Conservation (phyloP, 306 rosid genomes). For the Prunus kanzakura region DNA sequence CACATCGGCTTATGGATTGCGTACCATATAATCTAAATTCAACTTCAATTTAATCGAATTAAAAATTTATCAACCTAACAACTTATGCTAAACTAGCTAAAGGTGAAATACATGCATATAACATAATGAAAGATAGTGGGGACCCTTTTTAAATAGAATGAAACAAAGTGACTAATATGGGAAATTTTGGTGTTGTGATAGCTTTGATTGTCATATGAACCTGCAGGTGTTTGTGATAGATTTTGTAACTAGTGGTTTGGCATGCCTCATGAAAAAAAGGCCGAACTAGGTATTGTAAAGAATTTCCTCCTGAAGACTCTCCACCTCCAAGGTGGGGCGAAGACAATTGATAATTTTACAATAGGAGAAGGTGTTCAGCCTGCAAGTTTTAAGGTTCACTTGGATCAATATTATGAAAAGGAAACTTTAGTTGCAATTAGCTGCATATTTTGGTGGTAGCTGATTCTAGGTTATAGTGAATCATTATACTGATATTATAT, state of each 20-base stretch:
- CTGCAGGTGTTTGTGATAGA: slow-evolving; percentile 32
- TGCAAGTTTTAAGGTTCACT: slow-evolving; percentile 31
- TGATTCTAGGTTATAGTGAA: slow-evolving; percentile 37
- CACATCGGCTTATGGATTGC: too few species aligned
- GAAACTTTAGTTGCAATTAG: slow-evolving; percentile 20
- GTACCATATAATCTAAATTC: too few species aligned
- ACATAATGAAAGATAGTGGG: too few species aligned
- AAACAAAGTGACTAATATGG: background rate
- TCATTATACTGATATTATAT: slow-evolving; percentile 24
- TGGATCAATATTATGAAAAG: background rate
- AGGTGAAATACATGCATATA: too few species aligned
- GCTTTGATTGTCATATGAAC: background rate
- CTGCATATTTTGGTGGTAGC: slow-evolving; percentile 25
- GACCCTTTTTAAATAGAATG: background rate
- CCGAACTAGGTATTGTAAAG: slow-evolving; percentile 24
- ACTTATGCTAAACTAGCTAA: too few species aligned
- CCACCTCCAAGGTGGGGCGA: slow-evolving; percentile 31
- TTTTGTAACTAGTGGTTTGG: slow-evolving; percentile 29
- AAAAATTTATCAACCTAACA: too few species aligned
- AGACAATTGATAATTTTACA: slow-evolving; percentile 24
- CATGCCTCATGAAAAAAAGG: slow-evolving; percentile 22
- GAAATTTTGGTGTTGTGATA: background rate
- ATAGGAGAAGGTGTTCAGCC: slow-evolving; percentile 34
- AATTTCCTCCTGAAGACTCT: slow-evolving; percentile 32
- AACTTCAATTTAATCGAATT: too few species aligned